phyloP scores from a whole-genome alignment of 176 grass and related monocot species.

The Areca catechu region DNA sequence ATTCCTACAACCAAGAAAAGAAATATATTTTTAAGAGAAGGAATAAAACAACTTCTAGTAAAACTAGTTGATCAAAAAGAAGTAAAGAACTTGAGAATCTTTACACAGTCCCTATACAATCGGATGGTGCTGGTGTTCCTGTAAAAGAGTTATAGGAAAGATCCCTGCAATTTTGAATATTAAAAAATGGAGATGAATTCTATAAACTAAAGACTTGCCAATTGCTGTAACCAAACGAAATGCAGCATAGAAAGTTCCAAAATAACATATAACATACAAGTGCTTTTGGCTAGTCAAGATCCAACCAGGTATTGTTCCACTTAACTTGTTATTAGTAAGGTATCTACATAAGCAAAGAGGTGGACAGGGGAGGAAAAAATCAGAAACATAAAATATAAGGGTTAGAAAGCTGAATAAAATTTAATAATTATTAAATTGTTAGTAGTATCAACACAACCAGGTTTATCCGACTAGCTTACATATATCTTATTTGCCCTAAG shows the following conservation, averaged over 20 bases:
- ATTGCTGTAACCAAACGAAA: too few relatives aligned
- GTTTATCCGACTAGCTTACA: not conserved
- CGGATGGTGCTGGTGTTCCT: not conserved
- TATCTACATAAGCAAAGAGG: conserved; percentile 5
- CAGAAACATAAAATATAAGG: not conserved
- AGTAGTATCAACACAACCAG: too few relatives aligned
- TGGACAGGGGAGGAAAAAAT: not conserved
- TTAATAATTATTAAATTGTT: not conserved
- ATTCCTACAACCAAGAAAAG: conserved; percentile 6
- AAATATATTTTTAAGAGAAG: not conserved
- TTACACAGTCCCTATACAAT: conserved; percentile 2
- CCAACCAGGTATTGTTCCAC: conserved; percentile 2
- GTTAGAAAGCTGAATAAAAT: not conserved
- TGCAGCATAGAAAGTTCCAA: too few relatives aligned
- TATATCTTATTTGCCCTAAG: not conserved
- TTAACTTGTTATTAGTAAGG: conserved; percentile 10
- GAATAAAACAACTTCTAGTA: too few relatives aligned
- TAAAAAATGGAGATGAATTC: too few relatives aligned
- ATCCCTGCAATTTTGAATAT: conserved; percentile 4
- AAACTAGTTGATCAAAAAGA: too few relatives aligned
- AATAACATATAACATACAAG: not conserved
- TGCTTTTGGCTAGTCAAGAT: not conserved
- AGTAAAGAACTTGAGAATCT: not conserved
- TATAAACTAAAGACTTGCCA: too few relatives aligned
- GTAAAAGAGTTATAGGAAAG: conserved; percentile 16